Base-by-base conservation (phyloP, 192 early-diverging fungal species). In the Dissophora ornata region DNA sequence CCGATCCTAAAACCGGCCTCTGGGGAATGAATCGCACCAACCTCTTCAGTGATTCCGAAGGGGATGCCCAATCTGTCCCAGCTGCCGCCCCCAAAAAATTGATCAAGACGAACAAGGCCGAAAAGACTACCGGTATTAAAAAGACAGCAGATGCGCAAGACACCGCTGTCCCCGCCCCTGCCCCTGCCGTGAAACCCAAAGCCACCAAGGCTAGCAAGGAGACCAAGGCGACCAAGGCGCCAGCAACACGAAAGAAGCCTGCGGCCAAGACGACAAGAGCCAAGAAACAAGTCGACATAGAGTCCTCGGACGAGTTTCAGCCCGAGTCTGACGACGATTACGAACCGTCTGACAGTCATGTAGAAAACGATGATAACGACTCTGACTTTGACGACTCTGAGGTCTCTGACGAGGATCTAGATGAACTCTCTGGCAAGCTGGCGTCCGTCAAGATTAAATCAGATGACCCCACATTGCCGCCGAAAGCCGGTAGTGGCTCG, bases 261-360 rank as follows among this genome's bases (percentile, higher is more conserved):
- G 36, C 62, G 16, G 8, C 50, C 21, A 56, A 69, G 57, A 54
- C 57, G 18, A 16, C 42, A 24, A 36, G 30, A 13, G 44, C 51
- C 48, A 62, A 67, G 26, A 30, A 47, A 19, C 16, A 48, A 3
- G 48, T 32, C 18, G 65, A 48, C 4, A 36, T 25, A 10, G 65
- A 67, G 24, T 77, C 73, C 21, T 66, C 64, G 2, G 73, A 77
- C 18, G 64, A 77, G 21, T 77, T 77, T 48, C 57, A 62, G 11
- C 46, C 40, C 1, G 57, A 54, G 3, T 67, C 64, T 2, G 64
- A 67, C 10, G 58, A 48, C 1, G 57, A 61, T 33, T 77, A 62
- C 34, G 22, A 47, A 13, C 59, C 73, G 5, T 30, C 26, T 8
- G 73, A 67, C 32, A 59, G 56, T 32, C 45, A 66, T 32, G 9